phyloP scores from a whole-genome alignment of 2,329 filamentous ascomycete genomes.

The Zasmidium angulare region DNA sequence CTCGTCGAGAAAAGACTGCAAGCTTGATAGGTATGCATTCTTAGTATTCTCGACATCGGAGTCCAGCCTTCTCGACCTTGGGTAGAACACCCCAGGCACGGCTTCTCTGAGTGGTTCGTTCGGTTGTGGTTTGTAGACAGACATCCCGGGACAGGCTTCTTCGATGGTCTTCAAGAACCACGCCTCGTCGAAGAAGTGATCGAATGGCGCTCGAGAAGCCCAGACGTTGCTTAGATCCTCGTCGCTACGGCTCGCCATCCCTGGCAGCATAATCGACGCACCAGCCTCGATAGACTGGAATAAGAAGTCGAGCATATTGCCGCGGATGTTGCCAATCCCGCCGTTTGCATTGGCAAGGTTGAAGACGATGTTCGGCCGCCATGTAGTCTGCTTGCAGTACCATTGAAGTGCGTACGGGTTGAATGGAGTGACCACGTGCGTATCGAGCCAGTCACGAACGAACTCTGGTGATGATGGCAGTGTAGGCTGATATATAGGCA shows the following conservation, averaged over 20 bases:
- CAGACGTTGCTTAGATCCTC: constrained; percentile 22
- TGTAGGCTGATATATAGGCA: not conserved
- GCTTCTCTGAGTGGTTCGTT: constrained; percentile 13
- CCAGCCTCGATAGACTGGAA: constrained; percentile 36
- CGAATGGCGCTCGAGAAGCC: constrained; percentile 25
- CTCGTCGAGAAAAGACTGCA: not conserved
- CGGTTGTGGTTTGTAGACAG: constrained; percentile 21
- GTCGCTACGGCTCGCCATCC: constrained; percentile 19
- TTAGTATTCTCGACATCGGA: constrained; percentile 14
- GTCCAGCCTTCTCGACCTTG: constrained; percentile 26
- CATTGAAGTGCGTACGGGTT: constrained; percentile 22
- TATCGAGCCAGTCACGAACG: constrained; percentile 26
- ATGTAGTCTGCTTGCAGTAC: constrained; percentile 37
- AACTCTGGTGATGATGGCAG: constrained; percentile 19
- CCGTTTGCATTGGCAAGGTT: constrained; percentile 46
- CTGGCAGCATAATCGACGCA: constrained; percentile 34
- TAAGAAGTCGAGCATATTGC: constrained; percentile 14
- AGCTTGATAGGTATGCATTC: constrained; percentile 11
- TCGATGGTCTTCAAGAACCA: constrained; percentile 26
- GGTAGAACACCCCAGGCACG: constrained; percentile 22
- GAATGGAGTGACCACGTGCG: constrained; percentile 23
- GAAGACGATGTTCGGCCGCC: constrained; percentile 44
- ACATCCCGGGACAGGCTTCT: constrained; percentile 29
- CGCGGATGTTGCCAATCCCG: constrained; percentile 35
- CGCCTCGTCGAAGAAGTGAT: constrained; percentile 29